phyloP scores from a whole-genome alignment of 2,329 filamentous ascomycete genomes.

The Apiospora arundinis region DNA sequence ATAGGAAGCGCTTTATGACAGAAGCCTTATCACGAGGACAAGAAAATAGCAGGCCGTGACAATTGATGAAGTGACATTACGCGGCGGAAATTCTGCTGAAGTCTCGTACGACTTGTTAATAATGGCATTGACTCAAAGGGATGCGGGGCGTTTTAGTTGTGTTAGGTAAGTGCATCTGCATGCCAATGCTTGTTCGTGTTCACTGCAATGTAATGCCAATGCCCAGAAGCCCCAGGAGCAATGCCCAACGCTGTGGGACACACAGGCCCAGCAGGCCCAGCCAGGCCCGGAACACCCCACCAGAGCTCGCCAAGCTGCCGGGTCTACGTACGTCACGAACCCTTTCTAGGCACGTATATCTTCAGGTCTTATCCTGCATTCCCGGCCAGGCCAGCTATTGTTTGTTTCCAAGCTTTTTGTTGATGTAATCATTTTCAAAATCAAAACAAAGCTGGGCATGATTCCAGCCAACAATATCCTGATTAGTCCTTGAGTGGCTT shows the following conservation, averaged over 20 bases:
- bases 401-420: not conserved
- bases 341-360: not conserved
- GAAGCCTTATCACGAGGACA: not conserved
- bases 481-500: conserved; percentile 8
- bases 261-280: no score
- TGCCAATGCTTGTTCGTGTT: no score
- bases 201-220: not conserved
- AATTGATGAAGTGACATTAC: not conserved
- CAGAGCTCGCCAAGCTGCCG: conserved; percentile 3
- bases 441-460: not conserved
- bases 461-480: not conserved
- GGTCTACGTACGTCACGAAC: conserved; percentile 5
- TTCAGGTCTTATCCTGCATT: conserved; percentile 7
- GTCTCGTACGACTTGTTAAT: not conserved
- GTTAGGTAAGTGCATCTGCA: no score
- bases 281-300: not conserved
- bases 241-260: not conserved
- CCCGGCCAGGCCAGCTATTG: not conserved
- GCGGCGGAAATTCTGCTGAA: not conserved
- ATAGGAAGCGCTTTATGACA: not conserved
- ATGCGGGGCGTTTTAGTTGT: not conserved
- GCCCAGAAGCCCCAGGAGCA: no score
- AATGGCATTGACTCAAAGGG: not conserved
- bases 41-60: not conserved
- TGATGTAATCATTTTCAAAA: not conserved